Percentiles rank a stretch among this genome's conserved stretches.
phyloP scores from a whole-genome alignment of 139 green algal genomes.

The Tetraselmis chui region DNA sequence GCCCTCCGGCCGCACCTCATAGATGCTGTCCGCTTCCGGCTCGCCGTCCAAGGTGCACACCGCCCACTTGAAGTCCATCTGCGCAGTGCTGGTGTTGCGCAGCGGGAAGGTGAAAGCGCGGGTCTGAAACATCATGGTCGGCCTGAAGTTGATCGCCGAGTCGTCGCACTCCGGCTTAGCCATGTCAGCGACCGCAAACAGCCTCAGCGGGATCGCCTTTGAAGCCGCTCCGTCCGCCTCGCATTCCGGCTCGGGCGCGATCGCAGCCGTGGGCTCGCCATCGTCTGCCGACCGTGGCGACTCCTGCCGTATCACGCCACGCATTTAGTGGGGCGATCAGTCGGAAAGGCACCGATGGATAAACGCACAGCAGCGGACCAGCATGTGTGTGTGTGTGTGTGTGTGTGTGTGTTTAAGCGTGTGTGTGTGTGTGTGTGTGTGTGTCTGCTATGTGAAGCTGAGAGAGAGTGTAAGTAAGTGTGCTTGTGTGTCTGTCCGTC shows the following conservation, averaged over 20 bases:
- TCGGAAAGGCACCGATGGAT: no score
- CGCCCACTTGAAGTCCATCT: slow-evolving; percentile 47
- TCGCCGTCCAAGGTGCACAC: slow-evolving; percentile 14
- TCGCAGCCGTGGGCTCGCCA: background rate
- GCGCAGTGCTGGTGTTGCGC: slow-evolving; percentile 47
- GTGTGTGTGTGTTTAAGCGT: no score
- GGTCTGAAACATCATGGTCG: slow-evolving; percentile 82
- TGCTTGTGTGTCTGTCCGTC: no score
- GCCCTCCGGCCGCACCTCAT: slow-evolving; percentile 29
- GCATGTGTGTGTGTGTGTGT: no score
- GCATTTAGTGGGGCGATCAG: no score
- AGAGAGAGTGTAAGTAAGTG: no score
- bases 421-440: no score
- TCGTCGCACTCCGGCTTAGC: slow-evolving; percentile 31
- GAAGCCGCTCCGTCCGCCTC: slow-evolving; percentile 3
- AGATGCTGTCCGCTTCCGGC: slow-evolving; percentile 32
- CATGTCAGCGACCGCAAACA: slow-evolving; percentile 23
- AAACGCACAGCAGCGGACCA: no score
- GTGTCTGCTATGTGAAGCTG: no score
- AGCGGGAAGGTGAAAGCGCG: slow-evolving; percentile 59
- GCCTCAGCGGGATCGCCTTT: slow-evolving; percentile 16
- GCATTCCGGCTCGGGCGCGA: slow-evolving; percentile 14
- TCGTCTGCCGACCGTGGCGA: background rate
- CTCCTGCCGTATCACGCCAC: no score
- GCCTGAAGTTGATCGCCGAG: slow-evolving; percentile 51